A percentile compares a stretch with the other conserved stretches of the same genome.
These are phyloP conservation scores for Boletus sp. DNA, from an alignment of 768 basidiomycete genomes.

Conservation along the genomic window DNA sequence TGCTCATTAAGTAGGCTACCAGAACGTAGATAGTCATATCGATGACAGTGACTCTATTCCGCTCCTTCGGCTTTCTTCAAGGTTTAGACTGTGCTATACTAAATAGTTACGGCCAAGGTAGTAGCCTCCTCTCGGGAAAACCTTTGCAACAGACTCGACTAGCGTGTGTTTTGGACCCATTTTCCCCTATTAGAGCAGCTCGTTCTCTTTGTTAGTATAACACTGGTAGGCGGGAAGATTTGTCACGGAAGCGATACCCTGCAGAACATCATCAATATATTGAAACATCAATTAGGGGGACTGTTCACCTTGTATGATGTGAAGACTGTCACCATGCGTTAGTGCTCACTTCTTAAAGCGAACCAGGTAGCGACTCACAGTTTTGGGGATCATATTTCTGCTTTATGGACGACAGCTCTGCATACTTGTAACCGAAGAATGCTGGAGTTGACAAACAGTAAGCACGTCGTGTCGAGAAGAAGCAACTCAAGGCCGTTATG, in stretches of 20 bases:
- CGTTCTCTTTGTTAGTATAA: neutral
- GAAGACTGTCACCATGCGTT: slow-evolving; percentile 11
- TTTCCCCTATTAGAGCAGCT: neutral
- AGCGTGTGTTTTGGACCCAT: neutral
- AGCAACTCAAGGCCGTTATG: neutral
- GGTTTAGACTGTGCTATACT: neutral
- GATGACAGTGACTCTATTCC: neutral
- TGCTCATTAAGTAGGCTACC: neutral
- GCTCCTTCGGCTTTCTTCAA: slow-evolving; percentile 7
- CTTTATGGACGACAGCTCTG: slow-evolving; percentile 15
- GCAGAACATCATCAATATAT: neutral
- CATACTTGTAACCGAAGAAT: slow-evolving; percentile 23
- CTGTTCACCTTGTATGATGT: slow-evolving; percentile 16
- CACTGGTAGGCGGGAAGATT: slow-evolving; percentile 4
- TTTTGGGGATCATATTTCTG: slow-evolving; percentile 22
- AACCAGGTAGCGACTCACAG: slow-evolving; percentile 7
- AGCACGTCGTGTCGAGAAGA: too few relatives aligned
- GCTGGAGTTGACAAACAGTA: slow-evolving; percentile 1
- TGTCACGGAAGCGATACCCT: slow-evolving; percentile 6
- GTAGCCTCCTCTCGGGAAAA: neutral
- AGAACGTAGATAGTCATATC: neutral
- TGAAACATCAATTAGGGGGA: neutral
- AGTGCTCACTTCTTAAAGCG: neutral
- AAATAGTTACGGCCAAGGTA: slow-evolving; percentile 2
- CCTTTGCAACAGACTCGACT: too few relatives aligned